Evolutionary conservation across 225 moss, liverwort and hornwort genomes (phyloP).

Genomic region (Neckera pumila): DNA sequence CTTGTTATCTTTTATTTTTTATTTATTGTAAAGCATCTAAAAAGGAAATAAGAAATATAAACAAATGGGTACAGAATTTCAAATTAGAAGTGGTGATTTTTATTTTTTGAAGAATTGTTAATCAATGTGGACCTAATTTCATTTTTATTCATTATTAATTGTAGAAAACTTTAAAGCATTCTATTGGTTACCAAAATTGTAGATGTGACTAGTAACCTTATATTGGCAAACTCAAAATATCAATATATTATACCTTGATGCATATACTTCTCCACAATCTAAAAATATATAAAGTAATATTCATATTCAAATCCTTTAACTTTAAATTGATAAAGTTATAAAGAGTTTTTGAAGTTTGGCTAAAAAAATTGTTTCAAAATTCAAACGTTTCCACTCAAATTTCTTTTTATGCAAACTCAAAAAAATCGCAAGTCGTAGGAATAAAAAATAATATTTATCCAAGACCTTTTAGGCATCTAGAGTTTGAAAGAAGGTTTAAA

Average conservation of each 20-base stretch:
- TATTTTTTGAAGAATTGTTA: background rate
- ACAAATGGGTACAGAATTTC: background rate
- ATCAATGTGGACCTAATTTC: accelerated
- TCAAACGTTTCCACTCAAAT: background rate
- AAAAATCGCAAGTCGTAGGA: background rate
- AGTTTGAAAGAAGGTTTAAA: background rate
- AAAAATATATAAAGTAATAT: background rate
- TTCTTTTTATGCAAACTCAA: background rate
- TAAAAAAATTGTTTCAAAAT: background rate
- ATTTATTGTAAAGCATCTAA: background rate
- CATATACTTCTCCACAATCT: background rate
- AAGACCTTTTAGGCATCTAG: background rate
- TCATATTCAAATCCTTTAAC: background rate
- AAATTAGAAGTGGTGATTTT: background rate
- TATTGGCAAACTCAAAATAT: background rate
- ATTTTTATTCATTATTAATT: background rate
- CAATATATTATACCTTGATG: background rate
- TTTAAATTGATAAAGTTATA: background rate
- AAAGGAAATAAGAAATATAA: background rate
- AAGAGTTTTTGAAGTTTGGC: background rate
- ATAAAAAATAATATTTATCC: background rate
- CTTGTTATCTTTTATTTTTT: background rate
- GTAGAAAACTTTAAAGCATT: background rate
- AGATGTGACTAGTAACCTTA: accelerated
- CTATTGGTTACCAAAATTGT: background rate